Percentiles rank a stretch among this genome's conserved stretches.
These are phyloP conservation scores for Cyberlindnera veronae DNA, from an alignment of 805 yeast genomes.

Conservation along the genomic window DNA sequence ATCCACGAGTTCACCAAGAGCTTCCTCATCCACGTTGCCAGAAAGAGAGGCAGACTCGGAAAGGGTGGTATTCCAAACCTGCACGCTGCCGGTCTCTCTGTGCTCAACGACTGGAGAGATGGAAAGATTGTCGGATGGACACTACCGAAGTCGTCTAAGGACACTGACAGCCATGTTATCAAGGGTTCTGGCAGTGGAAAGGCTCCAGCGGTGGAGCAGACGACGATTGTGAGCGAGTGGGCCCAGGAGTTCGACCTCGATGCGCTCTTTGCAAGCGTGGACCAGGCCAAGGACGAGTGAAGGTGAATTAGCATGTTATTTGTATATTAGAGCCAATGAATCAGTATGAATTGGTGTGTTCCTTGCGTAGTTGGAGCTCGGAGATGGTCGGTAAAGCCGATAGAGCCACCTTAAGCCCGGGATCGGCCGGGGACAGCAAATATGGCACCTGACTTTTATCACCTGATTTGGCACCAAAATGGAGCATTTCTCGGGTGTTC, in stretches of 20 bases:
- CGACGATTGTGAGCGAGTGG: constrained; percentile 86
- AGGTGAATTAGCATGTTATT: no score
- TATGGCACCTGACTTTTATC: no score
- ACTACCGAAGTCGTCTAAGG: constrained; percentile 58
- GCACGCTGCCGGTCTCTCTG: constrained; percentile 75
- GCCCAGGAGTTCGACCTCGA: constrained; percentile 92
- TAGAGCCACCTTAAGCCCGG: no score
- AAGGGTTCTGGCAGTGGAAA: constrained; percentile 29
- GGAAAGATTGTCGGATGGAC: constrained; percentile 94
- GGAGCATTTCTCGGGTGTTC: no score
- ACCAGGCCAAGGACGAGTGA: constrained; percentile 16
- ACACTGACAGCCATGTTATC: constrained; percentile 28
- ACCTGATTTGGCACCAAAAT: no score
- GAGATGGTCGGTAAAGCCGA: no score
- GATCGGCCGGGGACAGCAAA: no score
- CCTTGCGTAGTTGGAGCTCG: no score
- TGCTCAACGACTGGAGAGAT: constrained; percentile 95
- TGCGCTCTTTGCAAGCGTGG: constrained; percentile 55
- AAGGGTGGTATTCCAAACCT: constrained; percentile 92
- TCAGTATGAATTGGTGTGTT: no score
- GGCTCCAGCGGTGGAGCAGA: constrained; percentile 42
- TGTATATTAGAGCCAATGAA: no score
- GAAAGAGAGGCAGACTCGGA: constrained; percentile 87
- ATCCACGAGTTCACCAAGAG: constrained; percentile 79
- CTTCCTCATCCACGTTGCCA: constrained; percentile 87